Base-by-base conservation (phyloP, 495 filamentous ascomycete genomes). In the Penicillium herquei region DNA sequence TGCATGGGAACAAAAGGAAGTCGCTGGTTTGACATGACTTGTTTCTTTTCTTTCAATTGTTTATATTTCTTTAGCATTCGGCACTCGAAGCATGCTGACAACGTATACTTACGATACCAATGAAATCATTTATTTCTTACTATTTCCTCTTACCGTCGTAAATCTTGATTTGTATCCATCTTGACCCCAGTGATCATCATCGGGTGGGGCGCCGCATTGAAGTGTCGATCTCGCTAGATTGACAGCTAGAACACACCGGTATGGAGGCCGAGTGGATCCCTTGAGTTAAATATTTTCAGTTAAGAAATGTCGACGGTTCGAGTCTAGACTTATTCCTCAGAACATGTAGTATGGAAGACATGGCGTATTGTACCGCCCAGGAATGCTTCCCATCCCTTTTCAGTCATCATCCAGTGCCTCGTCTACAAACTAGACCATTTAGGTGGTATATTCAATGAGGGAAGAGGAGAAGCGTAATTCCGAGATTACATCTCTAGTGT, bases 61-160 rank as follows among this genome's bases (percentile, higher is more conserved):
- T 55, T 14, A 54, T 49, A 57, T 59, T 52, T 26, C 47, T 48
- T 49, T n/a, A 43, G 35, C 50, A 8, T 49, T 12, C 14, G 17
- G 51, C 39, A 58, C 54, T 39, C 21, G 61, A 55, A 48, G 49
- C 39, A 51, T 55, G 58, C 52, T 49, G 35, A 56, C 59, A 60
- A 60, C 49, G 37, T 58, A 63, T 57, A 68, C 56, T 49, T 49
- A 68, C 55, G 62, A 68, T 66, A 65, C 62, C 62, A 66, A 68
- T 68, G 65, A 63, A 58, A 65, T 65, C 46, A 64, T 41, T 46
- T 54, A 11, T 52, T 62, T 26, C 34, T 42, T 3, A 46, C n/a
- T 26, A 44, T 5, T 21, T 13, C 17, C 13, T 8, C 13, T 44
- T n/a, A 7, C 21, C 17, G 8, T 32, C 40, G 16, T 26, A 18